Evolutionary conservation across 306 rosid species (phyloP), one percentile per base, ranked within the genome.

Genomic region (Datisca glomerata): DNA sequence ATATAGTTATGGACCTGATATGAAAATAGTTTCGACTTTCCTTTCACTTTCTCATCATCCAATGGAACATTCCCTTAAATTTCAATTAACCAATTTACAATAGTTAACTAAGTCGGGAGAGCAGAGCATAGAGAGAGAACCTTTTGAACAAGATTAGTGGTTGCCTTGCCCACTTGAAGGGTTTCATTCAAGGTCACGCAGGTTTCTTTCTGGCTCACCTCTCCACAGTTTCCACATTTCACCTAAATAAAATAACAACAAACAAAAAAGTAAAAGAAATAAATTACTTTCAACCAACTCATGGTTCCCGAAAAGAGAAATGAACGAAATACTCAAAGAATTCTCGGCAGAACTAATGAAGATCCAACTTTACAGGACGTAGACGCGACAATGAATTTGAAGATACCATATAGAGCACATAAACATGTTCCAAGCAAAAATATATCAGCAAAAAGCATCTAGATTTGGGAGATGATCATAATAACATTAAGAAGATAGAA

Each of bases 191-290:
- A 64, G 24, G 44, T 18, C 36, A 87, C 78, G 41, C 80, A 72
- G 9, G 93, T 87, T 64, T 87, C 97, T 41, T 51, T 87, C 41
- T 67, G 76, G 74, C 74, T 87, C 44, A 79, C 31, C 64, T 87
- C 97, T 28, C 94, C 94, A 21, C 97, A 87, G 16, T 74, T 74
- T 24, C 73, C 93, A 36, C 97, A 87, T 69, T 74, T 83, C 66
- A 87, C 0, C 97, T 79, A 47, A 37, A 7, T 7, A 18, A 20
- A 15, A 36, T 29, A 1, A 61, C 11, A 38, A 6, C 17, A 21
- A 3, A 40, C 33, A 15, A 6, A 13, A 6, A 34, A 42, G 19
- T 5, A 24, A 25, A 11, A 2, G 36, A 14, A 3, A 29, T 6
- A 29, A 16, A 17, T 33, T 31, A 31, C 4, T n/a, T n/a, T 24